Evolutionary conservation across 1,284 basidiomycete genomes (phyloP).

Genomic region (Cutaneotrichosporon cutaneum): DNA sequence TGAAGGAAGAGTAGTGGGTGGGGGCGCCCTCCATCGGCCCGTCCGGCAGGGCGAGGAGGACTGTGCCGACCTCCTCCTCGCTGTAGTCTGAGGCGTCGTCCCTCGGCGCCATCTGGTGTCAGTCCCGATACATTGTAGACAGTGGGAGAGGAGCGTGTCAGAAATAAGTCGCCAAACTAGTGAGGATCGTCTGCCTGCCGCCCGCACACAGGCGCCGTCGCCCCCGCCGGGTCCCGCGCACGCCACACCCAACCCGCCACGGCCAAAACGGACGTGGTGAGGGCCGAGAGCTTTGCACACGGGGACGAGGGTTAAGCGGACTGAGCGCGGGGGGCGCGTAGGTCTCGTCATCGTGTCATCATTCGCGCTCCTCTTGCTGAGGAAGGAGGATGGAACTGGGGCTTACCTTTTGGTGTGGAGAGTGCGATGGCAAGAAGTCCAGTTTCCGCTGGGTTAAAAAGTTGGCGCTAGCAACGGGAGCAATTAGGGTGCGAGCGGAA

Average conservation of each 20-base stretch:
- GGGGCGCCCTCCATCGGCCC: slow-evolving; percentile 39
- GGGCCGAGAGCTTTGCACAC: slow-evolving; percentile 17
- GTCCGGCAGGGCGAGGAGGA: slow-evolving; percentile 51
- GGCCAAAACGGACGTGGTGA: slow-evolving; percentile 27
- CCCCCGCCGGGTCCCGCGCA: slow-evolving; percentile 8
- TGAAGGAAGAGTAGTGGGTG: slow-evolving; percentile 42
- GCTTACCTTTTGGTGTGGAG: slow-evolving; percentile 8
- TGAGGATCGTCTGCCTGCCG: slow-evolving; percentile 40
- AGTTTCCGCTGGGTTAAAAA: not conserved
- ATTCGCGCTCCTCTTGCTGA: slow-evolving; percentile 19
- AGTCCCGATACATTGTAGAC: slow-evolving; percentile 12
- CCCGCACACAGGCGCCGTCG: not conserved
- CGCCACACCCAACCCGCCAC: slow-evolving; percentile 3
- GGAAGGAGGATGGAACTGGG: not conserved
- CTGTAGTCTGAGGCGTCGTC: slow-evolving; percentile 3
- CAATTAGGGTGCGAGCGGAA: slow-evolving; percentile 1
- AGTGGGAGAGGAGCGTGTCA: slow-evolving; percentile 31
- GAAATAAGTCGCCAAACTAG: slow-evolving; percentile 53
- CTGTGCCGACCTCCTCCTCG: slow-evolving; percentile 31
- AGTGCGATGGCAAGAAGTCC: not conserved
- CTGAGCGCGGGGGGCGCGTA: slow-evolving; percentile 25
- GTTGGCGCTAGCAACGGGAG: slow-evolving; percentile 4
- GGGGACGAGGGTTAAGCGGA: slow-evolving; percentile 13
- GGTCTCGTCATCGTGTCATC: slow-evolving; percentile 53
- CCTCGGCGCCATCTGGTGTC: slow-evolving; percentile 13